These are phyloP conservation scores for Cutaneotrichosporon sp. DNA, from an alignment of 1,284 basidiomycete species.

Conservation along the genomic window DNA sequence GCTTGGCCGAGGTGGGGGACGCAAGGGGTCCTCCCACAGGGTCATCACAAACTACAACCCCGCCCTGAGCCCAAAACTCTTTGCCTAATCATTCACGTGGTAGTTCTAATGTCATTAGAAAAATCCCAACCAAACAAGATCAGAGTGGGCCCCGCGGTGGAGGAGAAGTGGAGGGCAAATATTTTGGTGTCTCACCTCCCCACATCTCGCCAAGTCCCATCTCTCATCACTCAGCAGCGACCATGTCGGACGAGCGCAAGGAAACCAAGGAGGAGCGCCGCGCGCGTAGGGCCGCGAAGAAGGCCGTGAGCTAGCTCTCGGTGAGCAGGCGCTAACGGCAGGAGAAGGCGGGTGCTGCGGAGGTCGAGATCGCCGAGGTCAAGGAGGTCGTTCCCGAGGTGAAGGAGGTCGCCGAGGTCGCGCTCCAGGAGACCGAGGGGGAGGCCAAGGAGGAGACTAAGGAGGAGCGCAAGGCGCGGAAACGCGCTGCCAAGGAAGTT, in stretches of 20 bases:
- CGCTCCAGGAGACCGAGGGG: not conserved
- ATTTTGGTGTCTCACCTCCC: not conserved
- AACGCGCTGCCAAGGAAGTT: constrained; percentile 23
- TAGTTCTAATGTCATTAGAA: not conserved
- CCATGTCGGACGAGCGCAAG: constrained; percentile 4
- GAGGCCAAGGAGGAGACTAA: constrained; percentile 23
- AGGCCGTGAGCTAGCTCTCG: not conserved
- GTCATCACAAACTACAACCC: too few species aligned
- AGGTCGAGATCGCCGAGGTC: constrained; percentile 18
- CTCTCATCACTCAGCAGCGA: not conserved
- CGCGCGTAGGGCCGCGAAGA: constrained; percentile 16
- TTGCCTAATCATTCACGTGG: not conserved
- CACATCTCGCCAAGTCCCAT: too few species aligned
- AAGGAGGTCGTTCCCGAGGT: not conserved
- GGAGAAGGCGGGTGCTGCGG: not conserved
- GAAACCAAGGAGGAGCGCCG: constrained; percentile 25
- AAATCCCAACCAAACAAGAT: not conserved
- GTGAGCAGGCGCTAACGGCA: not conserved
- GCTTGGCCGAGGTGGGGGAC: too few species aligned
- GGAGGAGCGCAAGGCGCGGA: constrained; percentile 29
- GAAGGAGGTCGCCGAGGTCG: not conserved
- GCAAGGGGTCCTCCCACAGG: too few species aligned
- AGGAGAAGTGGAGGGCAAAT: constrained; percentile 5
- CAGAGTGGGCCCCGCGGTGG: constrained; percentile 8
- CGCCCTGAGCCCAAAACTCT: not conserved